Conservation (phyloP, 495 filamentous ascomycete species). For the Elaphomyces granulatus region DNA sequence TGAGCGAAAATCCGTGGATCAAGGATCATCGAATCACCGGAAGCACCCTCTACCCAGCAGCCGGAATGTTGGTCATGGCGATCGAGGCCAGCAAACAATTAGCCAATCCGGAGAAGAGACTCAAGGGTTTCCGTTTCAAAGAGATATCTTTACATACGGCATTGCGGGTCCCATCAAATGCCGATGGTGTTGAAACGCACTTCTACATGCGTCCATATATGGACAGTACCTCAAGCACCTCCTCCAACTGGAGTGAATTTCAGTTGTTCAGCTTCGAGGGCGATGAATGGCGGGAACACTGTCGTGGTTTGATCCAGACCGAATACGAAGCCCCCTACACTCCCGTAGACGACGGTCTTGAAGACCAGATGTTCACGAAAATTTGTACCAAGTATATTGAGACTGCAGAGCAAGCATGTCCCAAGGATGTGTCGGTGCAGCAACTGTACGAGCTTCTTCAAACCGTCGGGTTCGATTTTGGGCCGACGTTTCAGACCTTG, state of each 20-base stretch:
- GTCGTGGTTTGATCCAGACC: background rate
- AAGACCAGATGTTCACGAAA: background rate
- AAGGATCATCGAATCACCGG: slow-evolving; percentile 14
- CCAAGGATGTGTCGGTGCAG: slow-evolving; percentile 10
- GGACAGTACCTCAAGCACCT: background rate
- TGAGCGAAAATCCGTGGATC: slow-evolving; percentile 18
- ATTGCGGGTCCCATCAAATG: slow-evolving; percentile 18
- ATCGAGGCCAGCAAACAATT: slow-evolving; percentile 16
- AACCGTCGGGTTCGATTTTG: slow-evolving; percentile 22
- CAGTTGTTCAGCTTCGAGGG: background rate
- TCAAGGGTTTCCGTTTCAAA: slow-evolving; percentile 14
- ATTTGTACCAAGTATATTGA: background rate
- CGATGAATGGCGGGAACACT: background rate
- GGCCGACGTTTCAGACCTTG: slow-evolving; percentile 21
- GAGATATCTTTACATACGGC: slow-evolving; percentile 29
- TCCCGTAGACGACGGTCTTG: background rate
- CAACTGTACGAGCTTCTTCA: slow-evolving; percentile 20
- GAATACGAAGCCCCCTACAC: background rate
- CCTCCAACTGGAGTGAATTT: slow-evolving; percentile 1
- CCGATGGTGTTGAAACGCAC: slow-evolving; percentile 1
- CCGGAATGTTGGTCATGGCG: slow-evolving; percentile 14
- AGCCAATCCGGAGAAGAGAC: slow-evolving; percentile 1
- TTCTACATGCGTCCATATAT: background rate
- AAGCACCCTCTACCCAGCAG: slow-evolving; percentile 15
- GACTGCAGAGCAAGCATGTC: slow-evolving; percentile 2